phyloP scores from a whole-genome alignment of 176 grass and related monocot genomes.

The Oryza punctata region DNA sequence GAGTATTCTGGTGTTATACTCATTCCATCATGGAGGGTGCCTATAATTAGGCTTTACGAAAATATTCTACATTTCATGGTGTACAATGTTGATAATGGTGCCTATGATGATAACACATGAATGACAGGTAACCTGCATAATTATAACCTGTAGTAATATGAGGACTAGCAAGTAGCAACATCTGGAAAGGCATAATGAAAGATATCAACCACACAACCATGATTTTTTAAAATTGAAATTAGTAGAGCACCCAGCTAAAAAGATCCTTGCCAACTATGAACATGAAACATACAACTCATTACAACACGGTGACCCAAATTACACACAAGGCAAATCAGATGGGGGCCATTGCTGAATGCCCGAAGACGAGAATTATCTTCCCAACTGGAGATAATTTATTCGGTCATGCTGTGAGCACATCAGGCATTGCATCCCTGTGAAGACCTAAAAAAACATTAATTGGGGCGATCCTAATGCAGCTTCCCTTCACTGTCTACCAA shows the following conservation, averaged over 20 bases:
- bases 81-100: not conserved
- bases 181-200: not conserved
- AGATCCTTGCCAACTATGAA: not conserved
- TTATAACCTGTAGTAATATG: not conserved
- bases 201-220: not conserved
- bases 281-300: not conserved
- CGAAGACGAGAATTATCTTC: not conserved
- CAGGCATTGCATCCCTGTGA: not conserved
- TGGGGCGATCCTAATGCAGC: constrained; percentile 43
- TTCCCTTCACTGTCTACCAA: constrained; percentile 52
- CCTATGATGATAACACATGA: not conserved
- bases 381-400: not conserved
- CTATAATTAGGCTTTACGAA: not conserved
- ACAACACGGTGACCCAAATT: not conserved
- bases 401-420: not conserved
- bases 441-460: not conserved
- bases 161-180: not conserved
- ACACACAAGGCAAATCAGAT: not conserved
- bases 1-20: not conserved
- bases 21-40: no score
- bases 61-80: not conserved
- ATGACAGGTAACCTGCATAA: not conserved
- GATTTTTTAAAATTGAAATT: not conserved
- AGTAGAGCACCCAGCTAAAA: not conserved
- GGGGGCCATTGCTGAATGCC: not conserved